Conservation (phyloP, 192 early-diverging fungal genomes). For the Rhizophagus clarus region DNA sequence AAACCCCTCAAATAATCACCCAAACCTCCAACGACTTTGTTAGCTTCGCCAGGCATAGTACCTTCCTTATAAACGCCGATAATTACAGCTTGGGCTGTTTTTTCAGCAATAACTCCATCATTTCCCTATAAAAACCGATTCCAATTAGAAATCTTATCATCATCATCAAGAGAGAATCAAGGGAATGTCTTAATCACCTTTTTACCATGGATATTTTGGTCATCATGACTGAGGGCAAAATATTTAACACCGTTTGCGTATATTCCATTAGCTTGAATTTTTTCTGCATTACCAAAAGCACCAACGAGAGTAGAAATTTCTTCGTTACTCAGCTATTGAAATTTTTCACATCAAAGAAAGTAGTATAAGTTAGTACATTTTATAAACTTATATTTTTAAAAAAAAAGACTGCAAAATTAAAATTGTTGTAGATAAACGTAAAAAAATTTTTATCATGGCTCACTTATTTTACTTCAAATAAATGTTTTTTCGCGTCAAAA, state of each 20-base stretch:
- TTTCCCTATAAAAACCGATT: conserved; percentile 50
- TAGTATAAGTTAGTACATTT: no score
- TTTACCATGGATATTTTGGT: conserved; percentile 79
- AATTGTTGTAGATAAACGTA: not conserved
- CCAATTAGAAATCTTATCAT: not conserved
- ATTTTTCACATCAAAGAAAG: no score
- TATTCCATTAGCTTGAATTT: conserved; percentile 65
- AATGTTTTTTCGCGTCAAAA: conserved; percentile 8
- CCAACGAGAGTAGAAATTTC: conserved; percentile 60
- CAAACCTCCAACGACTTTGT: conserved; percentile 70
- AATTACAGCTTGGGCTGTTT: conserved; percentile 81
- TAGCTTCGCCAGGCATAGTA: conserved; percentile 69
- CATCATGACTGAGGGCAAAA: conserved; percentile 66
- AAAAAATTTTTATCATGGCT: not conserved
- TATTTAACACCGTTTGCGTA: conserved; percentile 69
- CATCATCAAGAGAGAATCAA: not conserved
- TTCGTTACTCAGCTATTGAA: conserved; percentile 45
- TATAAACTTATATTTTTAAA: not conserved
- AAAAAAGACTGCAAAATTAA: conserved; percentile 3
- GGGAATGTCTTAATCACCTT: conserved; percentile 47
- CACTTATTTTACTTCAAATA: not conserved
- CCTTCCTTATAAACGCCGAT: conserved; percentile 69
- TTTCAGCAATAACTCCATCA: conserved; percentile 70
- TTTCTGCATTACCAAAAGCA: conserved; percentile 64
- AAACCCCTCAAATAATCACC: conserved; percentile 77